Base-by-base conservation (phyloP, 176 grass and related monocot genomes). In the Zoysia pacifica region DNA sequence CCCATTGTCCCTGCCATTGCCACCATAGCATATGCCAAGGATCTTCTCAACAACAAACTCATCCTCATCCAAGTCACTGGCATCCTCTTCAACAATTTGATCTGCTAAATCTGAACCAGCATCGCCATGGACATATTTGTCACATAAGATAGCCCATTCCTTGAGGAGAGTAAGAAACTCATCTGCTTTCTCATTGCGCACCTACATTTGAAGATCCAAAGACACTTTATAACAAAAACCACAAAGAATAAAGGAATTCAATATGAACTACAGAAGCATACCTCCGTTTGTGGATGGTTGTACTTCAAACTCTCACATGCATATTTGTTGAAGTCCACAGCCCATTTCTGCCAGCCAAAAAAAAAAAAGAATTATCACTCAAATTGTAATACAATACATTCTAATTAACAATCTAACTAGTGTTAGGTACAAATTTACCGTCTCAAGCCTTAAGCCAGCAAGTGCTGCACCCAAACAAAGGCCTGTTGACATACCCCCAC, bases 401-500 rank as follows among this genome's bases (percentile, higher is more conserved):
- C 6, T 20, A 1, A 7, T 50, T 2, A 58, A 16, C 13, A 7
- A 43, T 56, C 45, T n/a, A 43, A 62, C 45, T n/a, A 62, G n/a
- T 36, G 36, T 41, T 28, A 35, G 37, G 13, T 13, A 16, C 7
- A 69, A 18, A 55, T 67, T 76, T 75, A 98, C 95, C 1, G 95
- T 98, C 69, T 93, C 85, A 51, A 98, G 83, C 65, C 81, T 90
- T 13, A 89, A 65, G 18, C 90, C 90, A 55, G 95, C 85, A 38
- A 98, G 81, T 12, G 81, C 79, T 14, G 81, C 77, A 74, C 95
- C 95, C 67, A 94, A 86, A 51, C 95, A 98, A 59, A 98, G 54
- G 1, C 95, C 92, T 6, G 90, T 98, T 8, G 95, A 98, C 92
- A 98, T 94, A 36, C 91, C 95, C 7, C 95, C 95, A 37, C 92